Percentiles rank a stretch among this genome's conserved stretches.
These are phyloP conservation scores for Penicilliopsis zonata DNA, from an alignment of 495 filamentous ascomycete genomes.

Conservation along the genomic window DNA sequence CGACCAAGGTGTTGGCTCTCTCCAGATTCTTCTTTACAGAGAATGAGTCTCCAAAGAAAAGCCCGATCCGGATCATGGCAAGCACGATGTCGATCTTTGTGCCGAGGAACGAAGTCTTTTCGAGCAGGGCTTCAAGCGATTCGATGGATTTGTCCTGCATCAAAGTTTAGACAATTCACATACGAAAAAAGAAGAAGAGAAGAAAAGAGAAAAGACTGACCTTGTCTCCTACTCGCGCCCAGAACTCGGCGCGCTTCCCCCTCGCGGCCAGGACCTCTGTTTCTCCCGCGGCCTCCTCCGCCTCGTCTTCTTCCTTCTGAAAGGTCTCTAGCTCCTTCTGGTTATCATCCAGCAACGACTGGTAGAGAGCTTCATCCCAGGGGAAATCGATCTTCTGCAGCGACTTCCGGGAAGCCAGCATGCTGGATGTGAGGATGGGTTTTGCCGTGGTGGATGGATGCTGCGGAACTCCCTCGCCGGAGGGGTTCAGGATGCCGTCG, in stretches of 20 bases:
- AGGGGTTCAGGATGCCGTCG: conserved; percentile 78
- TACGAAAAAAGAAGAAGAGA: no score
- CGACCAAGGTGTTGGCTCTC: conserved; percentile 78
- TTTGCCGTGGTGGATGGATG: conserved; percentile 42
- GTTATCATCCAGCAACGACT: conserved; percentile 75
- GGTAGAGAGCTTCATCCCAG: conserved; percentile 86
- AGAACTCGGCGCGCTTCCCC: conserved; percentile 93
- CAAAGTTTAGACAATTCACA: no score
- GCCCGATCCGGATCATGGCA: conserved; percentile 86
- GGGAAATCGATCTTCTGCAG: conserved; percentile 53
- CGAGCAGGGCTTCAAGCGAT: conserved; percentile 80
- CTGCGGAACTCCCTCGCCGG: conserved; percentile 56
- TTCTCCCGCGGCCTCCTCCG: conserved; percentile 88
- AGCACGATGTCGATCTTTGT: conserved; percentile 95
- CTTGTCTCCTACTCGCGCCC: conserved; percentile 90
- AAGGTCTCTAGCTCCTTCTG: conserved; percentile 81
- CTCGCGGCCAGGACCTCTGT: conserved; percentile 86
- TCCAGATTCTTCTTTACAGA: conserved; percentile 90
- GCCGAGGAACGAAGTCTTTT: conserved; percentile 87
- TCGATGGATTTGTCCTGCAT: conserved; percentile 81
- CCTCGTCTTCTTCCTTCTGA: conserved; percentile 92
- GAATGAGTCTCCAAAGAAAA: conserved; percentile 88
- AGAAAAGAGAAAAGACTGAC: conserved; percentile 45
- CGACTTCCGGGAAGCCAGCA: conserved; percentile 57
- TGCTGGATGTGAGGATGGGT: conserved; percentile 41